Evolutionary conservation across 1,139 yeast genomes (phyloP).

Genomic region (Diutina ranongensis): DNA sequence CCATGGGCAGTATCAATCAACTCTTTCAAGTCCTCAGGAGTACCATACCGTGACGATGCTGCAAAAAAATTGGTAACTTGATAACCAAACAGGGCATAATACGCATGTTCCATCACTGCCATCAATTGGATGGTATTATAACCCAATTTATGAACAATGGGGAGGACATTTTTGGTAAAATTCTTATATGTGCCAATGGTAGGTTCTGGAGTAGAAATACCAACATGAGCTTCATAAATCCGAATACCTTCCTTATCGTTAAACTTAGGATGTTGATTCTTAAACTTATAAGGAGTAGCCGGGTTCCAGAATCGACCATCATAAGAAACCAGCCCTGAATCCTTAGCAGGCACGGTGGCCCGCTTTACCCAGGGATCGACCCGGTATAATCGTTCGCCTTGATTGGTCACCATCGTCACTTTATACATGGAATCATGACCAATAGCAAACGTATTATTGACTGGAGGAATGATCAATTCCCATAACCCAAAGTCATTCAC

Average conservation of each 20-base stretch:
- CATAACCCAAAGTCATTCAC: slow-evolving; percentile 62
- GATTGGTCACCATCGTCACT: slow-evolving; percentile 50
- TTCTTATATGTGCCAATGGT: slow-evolving; percentile 75
- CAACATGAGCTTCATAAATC: slow-evolving; percentile 93
- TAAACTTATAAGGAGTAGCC: slow-evolving; percentile 41
- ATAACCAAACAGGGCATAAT: slow-evolving; percentile 94
- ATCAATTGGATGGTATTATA: slow-evolving; percentile 89
- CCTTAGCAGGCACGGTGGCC: slow-evolving; percentile 56
- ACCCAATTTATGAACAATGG: slow-evolving; percentile 75
- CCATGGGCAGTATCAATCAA: slow-evolving; percentile 87
- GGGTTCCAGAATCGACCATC: slow-evolving; percentile 97
- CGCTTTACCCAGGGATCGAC: slow-evolving; percentile 84
- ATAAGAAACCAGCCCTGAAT: slow-evolving; percentile 25
- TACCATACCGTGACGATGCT: slow-evolving; percentile 76
- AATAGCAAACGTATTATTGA: slow-evolving; percentile 51
- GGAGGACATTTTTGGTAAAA: slow-evolving; percentile 69
- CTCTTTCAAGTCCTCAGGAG: slow-evolving; percentile 89
- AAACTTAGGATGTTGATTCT: slow-evolving; percentile 48
- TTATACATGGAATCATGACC: slow-evolving; percentile 76
- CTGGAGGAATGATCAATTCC: slow-evolving; percentile 42
- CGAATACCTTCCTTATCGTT: slow-evolving; percentile 38
- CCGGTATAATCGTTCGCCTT: slow-evolving; percentile 65
- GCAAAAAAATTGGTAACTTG: slow-evolving; percentile 93
- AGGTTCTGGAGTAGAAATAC: slow-evolving; percentile 88
- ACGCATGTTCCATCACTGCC: slow-evolving; percentile 99